Conservation (phyloP, 352 stramenopile species). For the Phytophthora cactorum region DNA sequence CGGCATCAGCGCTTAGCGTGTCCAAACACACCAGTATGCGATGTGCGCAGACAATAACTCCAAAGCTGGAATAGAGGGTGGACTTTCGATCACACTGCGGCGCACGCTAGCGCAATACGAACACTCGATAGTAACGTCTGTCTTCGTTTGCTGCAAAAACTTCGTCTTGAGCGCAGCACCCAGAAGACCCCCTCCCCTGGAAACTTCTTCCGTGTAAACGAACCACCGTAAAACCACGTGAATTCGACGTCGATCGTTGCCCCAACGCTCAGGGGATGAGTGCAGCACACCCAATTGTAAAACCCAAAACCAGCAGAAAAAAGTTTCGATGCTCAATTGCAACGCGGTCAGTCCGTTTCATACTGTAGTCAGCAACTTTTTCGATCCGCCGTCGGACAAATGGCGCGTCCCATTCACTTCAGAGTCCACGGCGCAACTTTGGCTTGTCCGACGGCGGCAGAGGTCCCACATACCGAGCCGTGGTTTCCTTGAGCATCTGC, state of each 20-base stretch:
- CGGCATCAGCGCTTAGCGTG: constrained; percentile 7
- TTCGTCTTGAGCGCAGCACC: not conserved
- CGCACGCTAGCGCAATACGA: not conserved
- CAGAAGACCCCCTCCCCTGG: not conserved
- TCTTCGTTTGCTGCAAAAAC: not conserved
- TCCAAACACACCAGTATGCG: constrained; percentile 2
- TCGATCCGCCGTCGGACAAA: not conserved
- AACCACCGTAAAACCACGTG: not conserved
- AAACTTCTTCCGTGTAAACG: not conserved
- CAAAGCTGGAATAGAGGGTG: constrained; percentile 9
- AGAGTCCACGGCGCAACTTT: not conserved
- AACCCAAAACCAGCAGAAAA: no score
- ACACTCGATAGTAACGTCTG: not conserved
- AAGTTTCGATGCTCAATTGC: no score
- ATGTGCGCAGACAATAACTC: constrained; percentile 14
- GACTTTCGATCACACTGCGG: constrained; percentile 1
- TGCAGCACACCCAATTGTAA: no score
- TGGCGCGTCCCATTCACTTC: not conserved
- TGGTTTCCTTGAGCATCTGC: not conserved
- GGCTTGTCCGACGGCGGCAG: not conserved
- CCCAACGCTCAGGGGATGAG: no score
- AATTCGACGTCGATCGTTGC: not conserved
- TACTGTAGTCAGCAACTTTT: no score
- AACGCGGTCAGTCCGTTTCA: no score
- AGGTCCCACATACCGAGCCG: not conserved